Conservation (phyloP, 163 green algal genomes). For the Volvox carteri region DNA sequence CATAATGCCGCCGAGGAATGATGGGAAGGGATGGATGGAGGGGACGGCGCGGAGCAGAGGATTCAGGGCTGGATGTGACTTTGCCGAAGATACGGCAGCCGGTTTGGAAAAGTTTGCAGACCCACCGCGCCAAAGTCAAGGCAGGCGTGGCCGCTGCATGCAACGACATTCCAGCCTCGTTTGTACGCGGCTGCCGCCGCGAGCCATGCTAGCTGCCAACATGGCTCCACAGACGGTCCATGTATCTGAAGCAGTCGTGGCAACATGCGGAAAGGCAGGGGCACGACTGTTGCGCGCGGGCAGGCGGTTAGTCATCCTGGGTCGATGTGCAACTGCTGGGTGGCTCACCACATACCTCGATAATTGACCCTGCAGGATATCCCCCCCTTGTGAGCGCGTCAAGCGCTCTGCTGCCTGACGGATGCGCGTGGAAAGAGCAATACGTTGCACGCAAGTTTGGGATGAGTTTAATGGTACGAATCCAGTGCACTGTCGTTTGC, state of each 20-base stretch:
- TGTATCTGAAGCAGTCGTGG: neutral
- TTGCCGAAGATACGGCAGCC: neutral
- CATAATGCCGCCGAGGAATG: too few species aligned
- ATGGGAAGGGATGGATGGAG: too few species aligned
- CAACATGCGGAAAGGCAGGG: neutral
- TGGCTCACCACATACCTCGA: slow-evolving; percentile 16
- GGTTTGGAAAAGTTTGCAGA: neutral
- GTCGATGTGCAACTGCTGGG: neutral
- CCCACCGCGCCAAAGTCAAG: slow-evolving; percentile 23
- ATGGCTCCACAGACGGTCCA: neutral
- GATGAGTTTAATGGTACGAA: too few species aligned
- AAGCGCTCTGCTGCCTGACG: slow-evolving; percentile 23
- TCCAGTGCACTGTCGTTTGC: too few species aligned
- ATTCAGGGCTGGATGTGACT: too few species aligned
- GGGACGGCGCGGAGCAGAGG: too few species aligned
- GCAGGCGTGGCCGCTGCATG: neutral
- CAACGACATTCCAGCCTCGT: neutral
- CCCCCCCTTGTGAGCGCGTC: slow-evolving; percentile 11
- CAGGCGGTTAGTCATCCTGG: too few species aligned
- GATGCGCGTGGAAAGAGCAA: neutral
- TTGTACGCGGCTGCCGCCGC: neutral
- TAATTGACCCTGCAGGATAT: neutral
- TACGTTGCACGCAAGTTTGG: neutral
- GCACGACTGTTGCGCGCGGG: too few species aligned
- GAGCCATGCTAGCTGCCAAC: slow-evolving; percentile 20